Percentiles rank a stretch among this genome's conserved stretches.
Conservation (phyloP, 768 basidiomycete species). For the Lenzites betulinus region DNA sequence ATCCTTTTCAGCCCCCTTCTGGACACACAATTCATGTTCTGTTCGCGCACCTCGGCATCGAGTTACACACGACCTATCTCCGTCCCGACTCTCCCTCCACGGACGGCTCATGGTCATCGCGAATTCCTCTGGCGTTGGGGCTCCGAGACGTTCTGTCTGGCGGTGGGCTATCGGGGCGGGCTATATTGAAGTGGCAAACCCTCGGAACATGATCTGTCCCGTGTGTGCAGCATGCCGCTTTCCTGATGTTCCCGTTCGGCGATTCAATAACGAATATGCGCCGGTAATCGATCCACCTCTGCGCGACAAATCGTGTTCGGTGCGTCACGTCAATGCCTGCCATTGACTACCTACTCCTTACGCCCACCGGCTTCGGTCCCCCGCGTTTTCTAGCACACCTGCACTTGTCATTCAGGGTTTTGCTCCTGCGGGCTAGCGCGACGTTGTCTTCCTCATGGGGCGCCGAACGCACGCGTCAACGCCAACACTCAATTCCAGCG, state of each 20-base stretch:
- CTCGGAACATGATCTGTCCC: neutral
- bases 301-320: neutral
- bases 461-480: neutral
- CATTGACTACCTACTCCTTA: neutral
- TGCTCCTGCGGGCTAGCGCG: neutral
- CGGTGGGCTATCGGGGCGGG: too few species aligned
- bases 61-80: conserved; percentile 8
- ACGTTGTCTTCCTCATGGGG: neutral
- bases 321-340: neutral
- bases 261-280: neutral
- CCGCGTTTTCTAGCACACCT: neutral
- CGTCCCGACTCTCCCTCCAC: neutral
- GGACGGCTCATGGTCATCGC: neutral
- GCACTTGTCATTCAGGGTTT: too few species aligned
- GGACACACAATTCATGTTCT: neutral
- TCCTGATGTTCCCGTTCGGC: neutral
- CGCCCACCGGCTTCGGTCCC: neutral
- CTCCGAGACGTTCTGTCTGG: too few species aligned
- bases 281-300: neutral
- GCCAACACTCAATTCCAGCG: neutral
- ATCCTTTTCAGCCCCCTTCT: conserved; percentile 4
- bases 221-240: neutral
- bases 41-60: neutral
- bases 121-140: too few species aligned
- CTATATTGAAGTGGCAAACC: neutral